Base-by-base conservation (phyloP, 2,329 filamentous ascomycete genomes). In the Colletotrichum cuscutae region DNA sequence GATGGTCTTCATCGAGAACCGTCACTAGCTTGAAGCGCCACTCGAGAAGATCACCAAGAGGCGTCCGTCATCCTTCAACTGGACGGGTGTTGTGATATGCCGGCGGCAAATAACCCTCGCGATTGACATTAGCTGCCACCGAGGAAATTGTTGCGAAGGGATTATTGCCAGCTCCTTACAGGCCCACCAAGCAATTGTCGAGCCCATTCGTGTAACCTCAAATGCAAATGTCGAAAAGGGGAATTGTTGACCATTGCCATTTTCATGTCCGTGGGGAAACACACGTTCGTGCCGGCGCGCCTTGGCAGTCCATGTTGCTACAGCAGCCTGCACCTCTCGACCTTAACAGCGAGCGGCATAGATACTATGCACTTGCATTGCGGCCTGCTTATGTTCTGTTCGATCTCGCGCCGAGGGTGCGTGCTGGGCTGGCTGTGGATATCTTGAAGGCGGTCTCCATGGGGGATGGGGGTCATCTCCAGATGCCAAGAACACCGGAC, bases 281-380 rank as follows among this genome's bases (percentile, higher is more conserved):
- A 58, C 59, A 69, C 69, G 42, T 54, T 59, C 59, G 42, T 9
- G 56, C 37, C 37, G 35, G 26, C 57, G 22, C 49, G 53, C n/a
- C 68, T 67, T 68, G 65, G 65, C 66, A 68, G 59, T 63, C 35
- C 24, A 68, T 46, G 66, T 57, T 46, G 52, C 59, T 13, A 24
- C 49, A 22, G 49, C 49, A 62, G 57, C 65, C 37, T 57, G 42
- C 30, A 53, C 12, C 26, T 30, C 19, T 26, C 37, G 30, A 52
- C 58, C 58, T 63, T 30, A 54, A 42, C 37, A 26, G 11, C 8
- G 19, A 28, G 22, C 24, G 19, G 30, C 8, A 24, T 9, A 26
- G 13, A 42, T 15, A 19, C 11, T 7, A 11, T 64, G 12, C 19
- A 9, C 13, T n/a, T 24, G 28, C 22, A 32, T 42, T 13, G 30